A percentile compares a stretch with the other conserved stretches of the same genome.
Evolutionary conservation across 2,329 filamentous ascomycete species (phyloP).

Genomic region (Hypoxylon sp.): DNA sequence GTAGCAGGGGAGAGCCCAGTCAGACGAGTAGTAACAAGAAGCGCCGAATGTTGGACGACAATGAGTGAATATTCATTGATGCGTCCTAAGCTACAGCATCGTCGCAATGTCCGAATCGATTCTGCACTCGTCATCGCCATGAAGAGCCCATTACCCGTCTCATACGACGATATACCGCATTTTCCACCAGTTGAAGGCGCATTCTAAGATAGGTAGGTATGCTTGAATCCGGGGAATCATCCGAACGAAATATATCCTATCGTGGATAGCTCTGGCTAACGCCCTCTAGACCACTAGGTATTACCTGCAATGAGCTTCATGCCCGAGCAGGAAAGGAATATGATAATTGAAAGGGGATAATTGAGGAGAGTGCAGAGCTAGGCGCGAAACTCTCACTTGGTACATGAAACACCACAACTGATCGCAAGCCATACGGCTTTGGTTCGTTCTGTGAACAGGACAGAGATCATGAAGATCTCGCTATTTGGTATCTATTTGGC

Average conservation of each 20-base stretch:
- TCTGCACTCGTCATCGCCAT: neutral
- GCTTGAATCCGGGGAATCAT: too few relatives aligned
- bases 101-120: neutral
- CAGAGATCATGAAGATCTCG: neutral
- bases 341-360: neutral
- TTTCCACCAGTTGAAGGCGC: neutral
- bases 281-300: too few relatives aligned
- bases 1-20: neutral
- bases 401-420: neutral
- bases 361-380: neutral
- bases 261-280: neutral
- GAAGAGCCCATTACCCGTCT: neutral
- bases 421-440: neutral
- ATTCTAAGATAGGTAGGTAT: neutral
- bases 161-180: neutral
- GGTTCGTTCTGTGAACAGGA: neutral
- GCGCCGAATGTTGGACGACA: constrained; percentile 38
- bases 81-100: neutral
- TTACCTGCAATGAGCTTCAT: too few relatives aligned
- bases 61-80: constrained; percentile 6
- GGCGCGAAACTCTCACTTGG: neutral
- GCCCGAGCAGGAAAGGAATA: neutral
- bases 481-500: too few relatives aligned
- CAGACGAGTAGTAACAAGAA: constrained; percentile 20
- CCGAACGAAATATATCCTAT: neutral